Percentiles rank a stretch among this genome's conserved stretches.
Evolutionary conservation across 1,284 basidiomycete species (phyloP).

Genomic region (Trametes hirsuta): DNA sequence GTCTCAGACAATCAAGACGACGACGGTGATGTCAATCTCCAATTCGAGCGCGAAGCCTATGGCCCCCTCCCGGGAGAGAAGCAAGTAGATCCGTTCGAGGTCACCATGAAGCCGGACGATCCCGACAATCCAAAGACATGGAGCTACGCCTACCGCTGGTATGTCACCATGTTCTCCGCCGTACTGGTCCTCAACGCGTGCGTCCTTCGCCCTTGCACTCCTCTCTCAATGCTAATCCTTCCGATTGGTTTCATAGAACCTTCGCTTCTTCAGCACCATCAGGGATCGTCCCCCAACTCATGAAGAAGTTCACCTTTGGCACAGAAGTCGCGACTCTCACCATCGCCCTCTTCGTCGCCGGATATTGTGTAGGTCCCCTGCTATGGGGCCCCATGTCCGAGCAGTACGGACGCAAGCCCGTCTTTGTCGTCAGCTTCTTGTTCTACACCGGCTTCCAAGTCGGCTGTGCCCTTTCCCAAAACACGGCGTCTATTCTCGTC

Average conservation of each 20-base stretch:
- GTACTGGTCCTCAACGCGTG: conserved; percentile 72
- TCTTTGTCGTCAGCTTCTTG: conserved; percentile 57
- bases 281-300: conserved; percentile 49
- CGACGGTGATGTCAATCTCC: conserved; percentile 24
- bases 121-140: conserved; percentile 61
- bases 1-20: conserved; percentile 36
- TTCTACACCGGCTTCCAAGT: conserved; percentile 56
- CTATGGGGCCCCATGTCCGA: conserved; percentile 66
- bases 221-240: neutral
- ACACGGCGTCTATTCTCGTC: conserved; percentile 59
- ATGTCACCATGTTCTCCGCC: conserved; percentile 61
- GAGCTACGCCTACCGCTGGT: conserved; percentile 62
- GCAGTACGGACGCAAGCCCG: conserved; percentile 61
- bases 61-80: conserved; percentile 32
- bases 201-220: conserved; percentile 23
- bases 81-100: conserved; percentile 40
- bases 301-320: conserved; percentile 55
- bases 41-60: conserved; percentile 30
- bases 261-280: conserved; percentile 65
- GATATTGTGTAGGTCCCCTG: conserved; percentile 58
- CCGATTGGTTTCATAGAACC: conserved; percentile 41
- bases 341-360: conserved; percentile 48
- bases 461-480: conserved; percentile 61
- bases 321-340: conserved; percentile 47
- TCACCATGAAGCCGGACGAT: conserved; percentile 43